Evolutionary conservation across 306 rosid species (phyloP).

Genomic region (Abrus pulchellus): DNA sequence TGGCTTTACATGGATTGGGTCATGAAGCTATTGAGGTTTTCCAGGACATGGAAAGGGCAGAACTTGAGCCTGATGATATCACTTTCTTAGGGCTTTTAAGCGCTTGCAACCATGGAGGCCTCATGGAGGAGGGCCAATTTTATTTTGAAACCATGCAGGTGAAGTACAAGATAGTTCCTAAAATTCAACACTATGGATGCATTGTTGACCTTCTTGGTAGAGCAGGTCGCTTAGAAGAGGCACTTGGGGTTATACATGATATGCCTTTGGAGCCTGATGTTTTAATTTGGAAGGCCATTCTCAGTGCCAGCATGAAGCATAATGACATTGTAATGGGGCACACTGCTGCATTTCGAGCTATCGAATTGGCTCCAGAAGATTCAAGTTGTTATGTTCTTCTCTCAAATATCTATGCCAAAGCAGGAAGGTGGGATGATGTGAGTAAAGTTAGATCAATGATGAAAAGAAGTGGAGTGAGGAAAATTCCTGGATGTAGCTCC

Average conservation of each 20-base stretch:
- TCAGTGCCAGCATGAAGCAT: slow-evolving; percentile 60
- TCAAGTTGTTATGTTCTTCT: slow-evolving; percentile 67
- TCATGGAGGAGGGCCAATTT: slow-evolving; percentile 55
- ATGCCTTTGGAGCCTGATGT: slow-evolving; percentile 64
- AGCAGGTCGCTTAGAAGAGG: slow-evolving; percentile 59
- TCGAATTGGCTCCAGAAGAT: slow-evolving; percentile 61
- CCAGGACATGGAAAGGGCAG: slow-evolving; percentile 53
- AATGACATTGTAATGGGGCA: slow-evolving; percentile 47
- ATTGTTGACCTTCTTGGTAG: slow-evolving; percentile 61
- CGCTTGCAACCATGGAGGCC: slow-evolving; percentile 73
- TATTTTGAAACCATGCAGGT: slow-evolving; percentile 65
- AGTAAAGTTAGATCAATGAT: slow-evolving; percentile 54
- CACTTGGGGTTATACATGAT: slow-evolving; percentile 45
- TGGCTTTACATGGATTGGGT: slow-evolving; percentile 65
- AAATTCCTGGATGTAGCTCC: slow-evolving; percentile 66
- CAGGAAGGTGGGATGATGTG: slow-evolving; percentile 65
- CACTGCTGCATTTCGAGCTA: slow-evolving; percentile 54
- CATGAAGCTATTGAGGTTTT: slow-evolving; percentile 57
- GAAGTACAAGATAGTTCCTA: slow-evolving; percentile 60
- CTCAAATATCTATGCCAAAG: slow-evolving; percentile 64
- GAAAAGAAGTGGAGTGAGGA: slow-evolving; percentile 57
- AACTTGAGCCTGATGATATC: slow-evolving; percentile 57
- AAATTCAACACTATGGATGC: slow-evolving; percentile 64
- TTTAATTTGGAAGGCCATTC: slow-evolving; percentile 67
- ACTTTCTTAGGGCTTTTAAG: slow-evolving; percentile 62